Base-by-base conservation (phyloP, 768 basidiomycete genomes). In the Phaeotremella skinneri region DNA sequence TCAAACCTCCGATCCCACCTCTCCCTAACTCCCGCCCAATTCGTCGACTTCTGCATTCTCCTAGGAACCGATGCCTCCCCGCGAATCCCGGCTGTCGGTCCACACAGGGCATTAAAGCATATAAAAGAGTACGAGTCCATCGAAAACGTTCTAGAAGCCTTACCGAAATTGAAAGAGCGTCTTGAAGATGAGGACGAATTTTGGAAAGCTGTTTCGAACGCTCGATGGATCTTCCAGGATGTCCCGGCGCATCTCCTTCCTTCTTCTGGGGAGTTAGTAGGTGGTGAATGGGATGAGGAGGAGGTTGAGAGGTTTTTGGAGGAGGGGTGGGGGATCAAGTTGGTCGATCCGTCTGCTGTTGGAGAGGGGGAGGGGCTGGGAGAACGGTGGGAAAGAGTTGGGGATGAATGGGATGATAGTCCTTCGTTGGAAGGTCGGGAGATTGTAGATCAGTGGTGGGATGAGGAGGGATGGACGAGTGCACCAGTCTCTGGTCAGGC, bases 51-150 rank as follows among this genome's bases (percentile, higher is more conserved):
- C 76, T 85, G 85, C 0, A 83, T 94, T 51, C 81, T 96, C 4
- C 82, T 92, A 9, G 92, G 92, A 11, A 94, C 91, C 1, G 92
- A 96, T 76, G 93, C 94, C 67, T 87, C 89, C 0, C 84, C 86
- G 47, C 85, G 92, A 3, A 88, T 96, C 58, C 87, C 83, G 56
- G 85, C 87, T 59, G 80, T 94, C 1, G 92, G 92, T 0, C 91
- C 91, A 0, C 70, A 79, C 0, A 85, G 85, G 2, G 90, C 90
- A 1, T 84, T 90, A 67, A 85, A 85, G 65, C 83, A 88, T 62
- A 89, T 94, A 51, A 82, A 81, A 50, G 79, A 83, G 63, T 78
- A 91, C 70, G 84, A 85, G 3, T 81, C 83, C 5, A 91, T 94
- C 64, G 90, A 91, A 74, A 77, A 80, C 4, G 80, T 91, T 30